A percentile compares a stretch with the other conserved stretches of the same genome.
phyloP scores from a whole-genome alignment of 345 rosid species.

The Cardamine occulta region DNA sequence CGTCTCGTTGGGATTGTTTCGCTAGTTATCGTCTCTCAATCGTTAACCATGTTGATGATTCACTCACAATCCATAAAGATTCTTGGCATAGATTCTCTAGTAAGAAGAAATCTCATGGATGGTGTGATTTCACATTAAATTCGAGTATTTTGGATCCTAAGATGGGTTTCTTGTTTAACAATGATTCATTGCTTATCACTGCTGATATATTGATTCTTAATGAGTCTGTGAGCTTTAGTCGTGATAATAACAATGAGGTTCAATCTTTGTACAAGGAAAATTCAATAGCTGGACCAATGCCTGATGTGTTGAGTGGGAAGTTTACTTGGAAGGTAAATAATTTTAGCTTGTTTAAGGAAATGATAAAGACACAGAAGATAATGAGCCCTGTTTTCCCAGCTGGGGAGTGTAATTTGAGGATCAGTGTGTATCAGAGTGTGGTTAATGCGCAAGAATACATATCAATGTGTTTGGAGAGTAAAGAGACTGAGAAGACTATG shows the following conservation, averaged over 20 bases:
- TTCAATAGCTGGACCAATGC: slow-evolving; percentile 63
- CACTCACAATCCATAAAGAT: slow-evolving; percentile 89
- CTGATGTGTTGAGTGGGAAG: slow-evolving; percentile 90
- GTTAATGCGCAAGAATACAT: slow-evolving; percentile 81
- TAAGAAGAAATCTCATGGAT: slow-evolving; percentile 98
- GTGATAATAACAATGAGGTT: slow-evolving; percentile 77
- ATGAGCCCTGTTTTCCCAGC: slow-evolving; percentile 99
- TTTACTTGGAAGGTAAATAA: slow-evolving; percentile 98
- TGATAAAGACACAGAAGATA: slow-evolving; percentile 97
- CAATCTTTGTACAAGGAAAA: slow-evolving; percentile 58
- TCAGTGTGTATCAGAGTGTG: slow-evolving; percentile 89
- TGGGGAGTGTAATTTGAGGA: slow-evolving; percentile 92
- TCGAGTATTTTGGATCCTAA: slow-evolving; percentile 82
- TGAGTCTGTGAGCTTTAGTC: slow-evolving; percentile 80
- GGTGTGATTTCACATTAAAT: slow-evolving; percentile 97
- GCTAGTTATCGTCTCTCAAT: slow-evolving; percentile 93
- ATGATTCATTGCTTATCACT: slow-evolving; percentile 74
- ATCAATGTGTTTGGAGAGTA: slow-evolving; percentile 98
- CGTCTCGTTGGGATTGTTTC: slow-evolving; percentile 98
- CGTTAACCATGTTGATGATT: slow-evolving; percentile 74
- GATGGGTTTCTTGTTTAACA: slow-evolving; percentile 72
- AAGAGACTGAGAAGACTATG: slow-evolving; percentile 77
- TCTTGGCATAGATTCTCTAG: slow-evolving; percentile 98
- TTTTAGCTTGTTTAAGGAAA: slow-evolving; percentile 91
- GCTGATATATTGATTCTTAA: slow-evolving; percentile 90